These are phyloP conservation scores for Malassezia japonica DNA, from an alignment of 1,284 basidiomycete species.

Conservation along the genomic window DNA sequence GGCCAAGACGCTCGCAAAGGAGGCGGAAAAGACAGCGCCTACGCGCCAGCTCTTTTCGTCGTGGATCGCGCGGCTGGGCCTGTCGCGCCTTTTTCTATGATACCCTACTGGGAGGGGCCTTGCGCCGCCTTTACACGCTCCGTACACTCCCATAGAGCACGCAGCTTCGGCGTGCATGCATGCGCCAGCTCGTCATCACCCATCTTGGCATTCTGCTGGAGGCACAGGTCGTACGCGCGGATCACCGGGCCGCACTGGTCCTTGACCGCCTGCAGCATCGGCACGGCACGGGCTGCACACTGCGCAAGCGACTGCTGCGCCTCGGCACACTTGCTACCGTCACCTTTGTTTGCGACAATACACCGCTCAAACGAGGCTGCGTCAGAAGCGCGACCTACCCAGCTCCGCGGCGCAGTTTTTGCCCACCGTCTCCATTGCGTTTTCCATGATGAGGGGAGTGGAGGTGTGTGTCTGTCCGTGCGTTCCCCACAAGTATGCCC, in stretches of 20 bases:
- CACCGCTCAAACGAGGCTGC: constrained; percentile 33
- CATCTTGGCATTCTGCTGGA: constrained; percentile 20
- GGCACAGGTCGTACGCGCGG: constrained; percentile 37
- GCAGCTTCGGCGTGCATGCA: constrained; percentile 32
- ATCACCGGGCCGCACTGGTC: constrained; percentile 29
- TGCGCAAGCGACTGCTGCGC: constrained; percentile 28
- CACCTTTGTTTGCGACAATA: constrained; percentile 33
- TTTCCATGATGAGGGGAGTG: constrained; percentile 12
- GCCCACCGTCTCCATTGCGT: constrained; percentile 15
- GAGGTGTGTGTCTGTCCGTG: background rate
- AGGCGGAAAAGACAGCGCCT: background rate
- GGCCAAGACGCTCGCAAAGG: background rate
- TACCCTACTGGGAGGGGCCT: constrained; percentile 3
- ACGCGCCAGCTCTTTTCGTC: background rate
- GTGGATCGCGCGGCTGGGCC: constrained; percentile 10
- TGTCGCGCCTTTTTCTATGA: background rate
- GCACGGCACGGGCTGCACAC: constrained; percentile 38
- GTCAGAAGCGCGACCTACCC: constrained; percentile 3
- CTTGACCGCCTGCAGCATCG: constrained; percentile 36
- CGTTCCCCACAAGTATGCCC: background rate
- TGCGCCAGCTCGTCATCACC: constrained; percentile 31
- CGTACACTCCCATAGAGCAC: constrained; percentile 36
- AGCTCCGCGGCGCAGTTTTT: constrained; percentile 5
- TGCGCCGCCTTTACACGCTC: constrained; percentile 34
- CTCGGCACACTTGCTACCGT: constrained; percentile 24